A percentile compares a stretch with the other conserved stretches of the same genome.
These are phyloP conservation scores for Aspergillus sp. DNA, from an alignment of 2,329 filamentous ascomycete species.

Conservation along the genomic window DNA sequence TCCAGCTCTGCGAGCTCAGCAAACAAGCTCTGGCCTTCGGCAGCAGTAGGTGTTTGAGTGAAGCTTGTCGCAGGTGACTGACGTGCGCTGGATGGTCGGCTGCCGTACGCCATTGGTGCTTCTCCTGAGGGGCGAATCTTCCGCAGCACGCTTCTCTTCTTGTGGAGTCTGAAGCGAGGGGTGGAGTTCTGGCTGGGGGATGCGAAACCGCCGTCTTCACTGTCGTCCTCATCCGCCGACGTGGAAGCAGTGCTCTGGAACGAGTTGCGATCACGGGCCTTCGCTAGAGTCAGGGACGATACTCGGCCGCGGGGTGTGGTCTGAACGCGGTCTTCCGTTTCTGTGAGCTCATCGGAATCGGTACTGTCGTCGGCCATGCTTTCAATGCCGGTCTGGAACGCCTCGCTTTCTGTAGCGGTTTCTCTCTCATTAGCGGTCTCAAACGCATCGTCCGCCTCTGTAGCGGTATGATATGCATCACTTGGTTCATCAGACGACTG, in stretches of 20 bases:
- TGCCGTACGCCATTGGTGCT: slow-evolving; percentile 38
- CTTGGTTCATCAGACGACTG: slow-evolving; percentile 49
- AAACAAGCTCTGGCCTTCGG: slow-evolving; percentile 74
- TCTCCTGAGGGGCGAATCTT: slow-evolving; percentile 53
- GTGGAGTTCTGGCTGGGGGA: slow-evolving; percentile 65
- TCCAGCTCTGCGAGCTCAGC: slow-evolving; percentile 83
- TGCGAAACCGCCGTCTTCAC: slow-evolving; percentile 59
- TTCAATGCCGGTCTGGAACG: slow-evolving; percentile 91
- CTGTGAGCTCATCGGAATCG: slow-evolving; percentile 71
- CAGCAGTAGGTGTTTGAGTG: slow-evolving; percentile 45
- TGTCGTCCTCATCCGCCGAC: slow-evolving; percentile 71
- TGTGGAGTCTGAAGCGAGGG: slow-evolving; percentile 68
- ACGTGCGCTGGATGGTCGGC: slow-evolving; percentile 40
- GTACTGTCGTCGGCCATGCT: slow-evolving; percentile 63
- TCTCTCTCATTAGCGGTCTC: slow-evolving; percentile 75
- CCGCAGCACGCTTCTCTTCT: slow-evolving; percentile 62
- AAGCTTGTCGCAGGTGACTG: slow-evolving; percentile 55
- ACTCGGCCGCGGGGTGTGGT: slow-evolving; percentile 39
- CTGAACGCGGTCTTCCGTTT: slow-evolving; percentile 66
- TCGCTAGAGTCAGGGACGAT: slow-evolving; percentile 39
- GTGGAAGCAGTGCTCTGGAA: slow-evolving; percentile 87
- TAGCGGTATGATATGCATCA: slow-evolving; percentile 77
- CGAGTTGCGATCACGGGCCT: slow-evolving; percentile 60
- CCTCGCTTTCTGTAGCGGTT: slow-evolving; percentile 78
- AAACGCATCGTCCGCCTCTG: slow-evolving; percentile 67